These are phyloP conservation scores for Boletus smithii DNA, from an alignment of 1,284 basidiomycete species.

Conservation along the genomic window DNA sequence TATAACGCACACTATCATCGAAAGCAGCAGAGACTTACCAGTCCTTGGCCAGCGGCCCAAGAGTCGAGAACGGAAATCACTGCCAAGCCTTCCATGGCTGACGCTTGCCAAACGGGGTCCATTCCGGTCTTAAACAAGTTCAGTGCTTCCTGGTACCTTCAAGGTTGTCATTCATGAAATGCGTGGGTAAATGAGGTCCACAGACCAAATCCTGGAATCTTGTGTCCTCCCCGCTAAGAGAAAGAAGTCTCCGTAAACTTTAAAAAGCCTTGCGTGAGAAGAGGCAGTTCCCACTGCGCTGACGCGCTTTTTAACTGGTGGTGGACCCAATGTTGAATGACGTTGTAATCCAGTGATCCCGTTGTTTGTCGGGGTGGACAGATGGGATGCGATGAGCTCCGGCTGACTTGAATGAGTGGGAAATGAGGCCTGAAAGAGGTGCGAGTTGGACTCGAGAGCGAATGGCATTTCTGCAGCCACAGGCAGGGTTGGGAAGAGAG, in stretches of 20 bases:
- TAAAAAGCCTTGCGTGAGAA: conserved; percentile 77
- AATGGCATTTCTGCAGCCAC: conserved; percentile 56
- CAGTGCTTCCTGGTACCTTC: conserved; percentile 82
- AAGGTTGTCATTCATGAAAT: conserved; percentile 25
- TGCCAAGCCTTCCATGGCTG: conserved; percentile 79
- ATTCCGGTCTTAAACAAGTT: conserved; percentile 66
- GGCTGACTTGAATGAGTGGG: conserved; percentile 55
- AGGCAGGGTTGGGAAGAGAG: conserved; percentile 59
- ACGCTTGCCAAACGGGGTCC: conserved; percentile 85
- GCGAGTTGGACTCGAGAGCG: conserved; percentile 45
- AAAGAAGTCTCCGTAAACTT: conserved; percentile 87
- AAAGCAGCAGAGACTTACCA: conserved; percentile 43
- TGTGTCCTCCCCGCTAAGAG: conserved; percentile 76
- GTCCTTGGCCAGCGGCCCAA: conserved; percentile 73
- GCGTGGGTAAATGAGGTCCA: conserved; percentile 11
- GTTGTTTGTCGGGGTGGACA: conserved; percentile 43
- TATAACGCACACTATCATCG: conserved; percentile 20
- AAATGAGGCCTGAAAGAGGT: conserved; percentile 42
- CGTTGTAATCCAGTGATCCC: conserved; percentile 39
- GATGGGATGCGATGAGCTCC: conserved; percentile 44
- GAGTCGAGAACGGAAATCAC: conserved; percentile 76
- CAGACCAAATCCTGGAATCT: conserved; percentile 78
- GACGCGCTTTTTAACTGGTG: conserved; percentile 53
- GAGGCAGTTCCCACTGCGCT: conserved; percentile 65
- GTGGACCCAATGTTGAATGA: conserved; percentile 47